A percentile compares a stretch with the other conserved stretches of the same genome.
These are phyloP conservation scores for Geotrichum carabidarum DNA, from an alignment of 1,139 yeast species.

Conservation along the genomic window DNA sequence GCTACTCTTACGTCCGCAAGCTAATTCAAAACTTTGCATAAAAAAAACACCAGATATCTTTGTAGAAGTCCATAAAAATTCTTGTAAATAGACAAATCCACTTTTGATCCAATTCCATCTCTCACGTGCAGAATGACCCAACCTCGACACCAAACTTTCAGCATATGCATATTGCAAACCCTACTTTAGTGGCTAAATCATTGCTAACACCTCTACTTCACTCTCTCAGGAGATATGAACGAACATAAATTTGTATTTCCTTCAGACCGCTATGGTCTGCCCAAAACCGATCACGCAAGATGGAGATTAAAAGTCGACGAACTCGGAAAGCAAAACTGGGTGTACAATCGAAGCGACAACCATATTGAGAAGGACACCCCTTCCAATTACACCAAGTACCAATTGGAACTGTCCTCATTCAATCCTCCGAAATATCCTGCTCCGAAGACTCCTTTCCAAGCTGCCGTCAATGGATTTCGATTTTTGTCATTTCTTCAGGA, in stretches of 20 bases:
- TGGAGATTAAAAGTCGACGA: constrained; percentile 75
- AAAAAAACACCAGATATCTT: neutral
- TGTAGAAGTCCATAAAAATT: neutral
- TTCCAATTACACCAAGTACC: constrained; percentile 47
- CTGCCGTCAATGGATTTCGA: constrained; percentile 70
- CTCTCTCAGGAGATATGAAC: neutral
- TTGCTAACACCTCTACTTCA: neutral
- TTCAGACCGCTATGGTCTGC: constrained; percentile 46
- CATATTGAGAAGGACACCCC: constrained; percentile 33
- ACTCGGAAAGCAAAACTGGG: constrained; percentile 81
- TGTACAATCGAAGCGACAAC: constrained; percentile 47
- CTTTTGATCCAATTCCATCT: too few species aligned
- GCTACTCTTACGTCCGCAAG: constrained; percentile 26
- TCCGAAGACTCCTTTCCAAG: constrained; percentile 48
- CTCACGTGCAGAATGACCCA: neutral
- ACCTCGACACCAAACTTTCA: too few species aligned
- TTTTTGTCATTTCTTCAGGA: constrained; percentile 70
- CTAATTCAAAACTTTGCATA: constrained; percentile 5
- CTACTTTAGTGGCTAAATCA: neutral
- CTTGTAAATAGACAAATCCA: neutral
- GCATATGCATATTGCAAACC: neutral
- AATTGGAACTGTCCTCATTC: constrained; percentile 53
- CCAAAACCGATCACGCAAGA: constrained; percentile 58
- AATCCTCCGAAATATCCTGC: constrained; percentile 24
- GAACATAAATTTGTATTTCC: constrained; percentile 25